Evolutionary conservation across 2,329 filamentous ascomycete species (phyloP).

Genomic region (Albophoma yamanashiensis): DNA sequence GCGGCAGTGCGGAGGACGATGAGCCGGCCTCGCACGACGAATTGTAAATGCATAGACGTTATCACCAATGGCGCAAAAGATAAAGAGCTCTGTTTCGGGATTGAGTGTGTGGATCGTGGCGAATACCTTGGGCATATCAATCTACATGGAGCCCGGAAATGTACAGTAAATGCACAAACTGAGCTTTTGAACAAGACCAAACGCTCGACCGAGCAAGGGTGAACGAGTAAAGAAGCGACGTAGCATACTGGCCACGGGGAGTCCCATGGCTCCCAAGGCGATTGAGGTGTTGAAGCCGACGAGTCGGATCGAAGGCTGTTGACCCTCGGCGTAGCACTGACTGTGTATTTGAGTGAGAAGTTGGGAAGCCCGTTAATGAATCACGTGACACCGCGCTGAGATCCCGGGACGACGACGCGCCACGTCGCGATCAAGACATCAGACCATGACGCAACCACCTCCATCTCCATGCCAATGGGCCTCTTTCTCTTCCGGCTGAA

Average conservation of each 20-base stretch:
- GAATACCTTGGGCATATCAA: background rate
- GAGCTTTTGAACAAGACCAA: background rate
- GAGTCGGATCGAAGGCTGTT: too few species aligned
- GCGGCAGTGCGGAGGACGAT: constrained; percentile 44
- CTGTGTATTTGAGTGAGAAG: background rate
- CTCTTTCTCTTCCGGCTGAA: background rate
- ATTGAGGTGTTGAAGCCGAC: too few species aligned
- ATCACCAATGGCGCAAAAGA: constrained; percentile 3
- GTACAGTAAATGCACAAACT: constrained; percentile 1
- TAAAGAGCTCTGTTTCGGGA: constrained; percentile 1
- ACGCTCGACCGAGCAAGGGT: too few species aligned
- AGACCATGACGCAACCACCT: constrained; percentile 13
- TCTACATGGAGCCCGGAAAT: background rate
- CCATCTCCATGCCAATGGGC: background rate
- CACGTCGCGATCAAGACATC: constrained; percentile 8
- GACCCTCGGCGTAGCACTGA: too few species aligned
- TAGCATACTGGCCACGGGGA: background rate
- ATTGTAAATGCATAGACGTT: constrained; percentile 49
- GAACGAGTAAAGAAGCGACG: background rate
- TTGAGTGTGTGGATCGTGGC: background rate
- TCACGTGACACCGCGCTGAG: constrained; percentile 17
- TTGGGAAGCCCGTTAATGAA: background rate
- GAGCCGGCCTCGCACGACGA: constrained; percentile 67
- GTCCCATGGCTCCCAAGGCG: too few species aligned
- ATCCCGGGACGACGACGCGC: constrained; percentile 7